Evolutionary conservation across 179 eudicot species (phyloP).

Genomic region (Amaranthus tricolor): DNA sequence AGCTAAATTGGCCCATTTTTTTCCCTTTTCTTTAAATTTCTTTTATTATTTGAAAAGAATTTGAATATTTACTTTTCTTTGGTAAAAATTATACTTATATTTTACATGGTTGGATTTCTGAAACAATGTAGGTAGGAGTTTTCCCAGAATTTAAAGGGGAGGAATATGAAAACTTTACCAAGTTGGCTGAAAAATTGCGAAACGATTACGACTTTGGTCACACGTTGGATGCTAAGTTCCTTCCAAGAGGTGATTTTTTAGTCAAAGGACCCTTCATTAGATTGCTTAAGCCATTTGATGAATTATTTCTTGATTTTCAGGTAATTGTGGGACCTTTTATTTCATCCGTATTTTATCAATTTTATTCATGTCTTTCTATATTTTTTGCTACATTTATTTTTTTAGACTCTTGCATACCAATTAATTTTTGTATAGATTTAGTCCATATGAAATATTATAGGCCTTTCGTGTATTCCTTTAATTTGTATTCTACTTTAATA

Average conservation of each 20-base stretch:
- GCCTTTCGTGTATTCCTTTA: too few species aligned
- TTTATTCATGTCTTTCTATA: too few species aligned
- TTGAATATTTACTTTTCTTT: too few species aligned
- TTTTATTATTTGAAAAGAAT: too few species aligned
- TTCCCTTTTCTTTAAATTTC: too few species aligned
- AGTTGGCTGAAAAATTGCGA: slow-evolving; percentile 66
- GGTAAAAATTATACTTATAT: too few species aligned
- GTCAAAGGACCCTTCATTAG: slow-evolving; percentile 55
- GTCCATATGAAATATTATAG: too few species aligned
- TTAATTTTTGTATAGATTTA: too few species aligned
- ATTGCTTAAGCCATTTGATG: slow-evolving; percentile 86
- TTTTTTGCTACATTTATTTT: not conserved
- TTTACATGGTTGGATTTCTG: too few species aligned
- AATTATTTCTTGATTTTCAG: slow-evolving; percentile 63
- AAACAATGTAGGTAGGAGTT: slow-evolving; percentile 66
- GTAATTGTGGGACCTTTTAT: slow-evolving; percentile 26
- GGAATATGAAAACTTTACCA: slow-evolving; percentile 61
- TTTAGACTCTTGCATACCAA: too few species aligned
- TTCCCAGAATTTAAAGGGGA: slow-evolving; percentile 74
- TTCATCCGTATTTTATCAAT: not conserved
- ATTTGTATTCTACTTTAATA: too few species aligned
- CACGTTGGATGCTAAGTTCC: slow-evolving; percentile 58
- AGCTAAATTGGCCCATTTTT: too few species aligned
- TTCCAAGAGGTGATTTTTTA: slow-evolving; percentile 67
- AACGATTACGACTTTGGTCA: slow-evolving; percentile 69